A percentile compares a stretch with the other conserved stretches of the same genome.
phyloP scores from a whole-genome alignment of 2,329 filamentous ascomycete species.

The Colletotrichum sp. region DNA sequence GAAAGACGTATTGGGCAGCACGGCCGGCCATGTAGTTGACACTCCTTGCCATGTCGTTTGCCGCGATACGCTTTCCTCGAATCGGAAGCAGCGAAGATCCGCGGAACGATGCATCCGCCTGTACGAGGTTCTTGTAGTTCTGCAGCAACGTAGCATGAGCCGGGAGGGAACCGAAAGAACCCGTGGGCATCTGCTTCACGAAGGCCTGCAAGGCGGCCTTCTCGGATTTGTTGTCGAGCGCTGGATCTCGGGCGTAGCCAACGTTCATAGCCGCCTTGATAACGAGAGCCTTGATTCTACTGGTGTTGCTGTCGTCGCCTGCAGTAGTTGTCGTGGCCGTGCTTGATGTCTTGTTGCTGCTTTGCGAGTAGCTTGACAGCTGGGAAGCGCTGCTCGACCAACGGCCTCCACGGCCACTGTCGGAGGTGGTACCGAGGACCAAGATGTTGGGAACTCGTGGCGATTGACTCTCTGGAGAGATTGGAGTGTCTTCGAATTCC shows the following conservation, averaged over 20 bases:
- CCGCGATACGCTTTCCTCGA: slow-evolving; percentile 64
- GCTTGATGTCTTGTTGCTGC: slow-evolving; percentile 68
- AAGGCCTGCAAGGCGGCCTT: slow-evolving; percentile 72
- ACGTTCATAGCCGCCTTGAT: slow-evolving; percentile 86
- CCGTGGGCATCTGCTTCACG: slow-evolving; percentile 75
- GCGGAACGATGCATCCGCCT: slow-evolving; percentile 73
- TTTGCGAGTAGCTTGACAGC: slow-evolving; percentile 80
- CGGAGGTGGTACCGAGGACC: slow-evolving; percentile 74
- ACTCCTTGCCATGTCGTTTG: slow-evolving; percentile 80
- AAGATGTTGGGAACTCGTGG: slow-evolving; percentile 86
- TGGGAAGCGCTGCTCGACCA: slow-evolving; percentile 86
- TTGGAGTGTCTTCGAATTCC: slow-evolving; percentile 89
- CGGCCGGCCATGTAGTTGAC: slow-evolving; percentile 77
- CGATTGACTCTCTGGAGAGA: slow-evolving; percentile 79
- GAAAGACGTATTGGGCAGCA: slow-evolving; percentile 75
- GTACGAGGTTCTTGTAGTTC: slow-evolving; percentile 81
- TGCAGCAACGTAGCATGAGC: slow-evolving; percentile 76
- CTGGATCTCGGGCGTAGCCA: slow-evolving; percentile 72
- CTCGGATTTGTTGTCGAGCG: slow-evolving; percentile 46
- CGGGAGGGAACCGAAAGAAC: slow-evolving; percentile 77
- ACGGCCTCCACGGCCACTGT: slow-evolving; percentile 65
- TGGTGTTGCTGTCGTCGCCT: slow-evolving; percentile 77
- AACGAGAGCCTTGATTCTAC: slow-evolving; percentile 78
- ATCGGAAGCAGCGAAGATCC: slow-evolving; percentile 58
- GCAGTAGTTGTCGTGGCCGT: slow-evolving; percentile 74